These are phyloP conservation scores for Fomitopsis pinicola DNA, from an alignment of 1,284 basidiomycete genomes.

Conservation along the genomic window DNA sequence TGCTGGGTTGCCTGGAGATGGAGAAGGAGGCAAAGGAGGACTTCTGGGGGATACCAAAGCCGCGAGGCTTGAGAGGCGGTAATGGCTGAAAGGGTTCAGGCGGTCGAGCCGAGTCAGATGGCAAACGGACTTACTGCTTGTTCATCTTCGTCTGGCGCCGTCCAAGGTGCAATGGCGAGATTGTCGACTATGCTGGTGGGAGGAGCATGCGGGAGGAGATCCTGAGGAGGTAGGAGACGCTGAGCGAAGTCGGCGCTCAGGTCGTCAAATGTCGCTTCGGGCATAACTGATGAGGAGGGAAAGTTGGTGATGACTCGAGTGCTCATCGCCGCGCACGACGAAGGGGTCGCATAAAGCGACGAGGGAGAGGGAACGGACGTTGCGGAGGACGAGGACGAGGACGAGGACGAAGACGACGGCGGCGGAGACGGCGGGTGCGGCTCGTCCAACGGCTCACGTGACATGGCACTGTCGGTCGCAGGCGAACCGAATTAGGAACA, in stretches of 20 bases:
- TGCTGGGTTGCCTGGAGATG: conserved; percentile 18
- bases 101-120: not conserved
- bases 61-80: conserved; percentile 18
- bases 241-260: conserved; percentile 9
- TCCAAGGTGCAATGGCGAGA: conserved; percentile 18
- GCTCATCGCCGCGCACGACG: not conserved
- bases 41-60: conserved; percentile 21
- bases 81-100: not conserved
- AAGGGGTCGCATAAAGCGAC: not conserved
- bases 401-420: not conserved
- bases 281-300: not conserved
- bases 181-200: conserved; percentile 14
- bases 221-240: conserved; percentile 13
- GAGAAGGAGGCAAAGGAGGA: conserved; percentile 21
- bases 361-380: not conserved
- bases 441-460: not conserved
- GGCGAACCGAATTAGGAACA: no score
- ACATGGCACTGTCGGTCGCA: not conserved
- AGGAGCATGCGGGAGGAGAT: conserved; percentile 15
- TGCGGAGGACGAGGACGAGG: no score
- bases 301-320: not conserved
- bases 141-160: conserved; percentile 3
- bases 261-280: not conserved
- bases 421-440: not conserved
- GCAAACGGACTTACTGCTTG: conserved; percentile 4